Evolutionary conservation across 495 filamentous ascomycete genomes (phyloP).

Genomic region (Tuber indicum): DNA sequence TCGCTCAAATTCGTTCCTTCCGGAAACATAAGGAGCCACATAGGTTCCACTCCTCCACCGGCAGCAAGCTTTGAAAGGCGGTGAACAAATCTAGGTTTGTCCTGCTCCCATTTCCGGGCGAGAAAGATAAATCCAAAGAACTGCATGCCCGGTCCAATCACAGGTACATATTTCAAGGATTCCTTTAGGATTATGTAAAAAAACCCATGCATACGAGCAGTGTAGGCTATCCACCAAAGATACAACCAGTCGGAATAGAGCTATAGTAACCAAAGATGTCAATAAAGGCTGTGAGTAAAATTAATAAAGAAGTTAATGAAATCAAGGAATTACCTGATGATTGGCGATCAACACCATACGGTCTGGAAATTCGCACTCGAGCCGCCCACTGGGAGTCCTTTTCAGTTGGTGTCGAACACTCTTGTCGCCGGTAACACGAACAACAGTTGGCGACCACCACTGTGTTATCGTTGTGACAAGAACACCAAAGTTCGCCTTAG

Average conservation of each 20-base stretch:
- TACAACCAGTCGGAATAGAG: slow-evolving; percentile 87
- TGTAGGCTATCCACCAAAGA: slow-evolving; percentile 80
- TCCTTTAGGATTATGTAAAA: slow-evolving; percentile 82
- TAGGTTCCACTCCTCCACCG: slow-evolving; percentile 58
- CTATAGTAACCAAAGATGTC: slow-evolving; percentile 37
- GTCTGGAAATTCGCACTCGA: slow-evolving; percentile 69
- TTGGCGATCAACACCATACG: slow-evolving; percentile 75
- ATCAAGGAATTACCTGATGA: slow-evolving; percentile 57
- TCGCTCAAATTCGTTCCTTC: slow-evolving; percentile 71
- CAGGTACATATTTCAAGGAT: slow-evolving; percentile 66
- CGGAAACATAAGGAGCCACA: slow-evolving; percentile 82
- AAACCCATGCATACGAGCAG: slow-evolving; percentile 68
- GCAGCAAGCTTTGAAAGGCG: slow-evolving; percentile 63
- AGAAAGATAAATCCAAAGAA: slow-evolving; percentile 82
- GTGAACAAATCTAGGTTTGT: slow-evolving; percentile 62
- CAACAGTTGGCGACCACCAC: slow-evolving; percentile 71
- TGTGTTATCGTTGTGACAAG: slow-evolving; percentile 68
- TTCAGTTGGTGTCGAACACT: slow-evolving; percentile 63
- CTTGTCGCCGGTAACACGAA: slow-evolving; percentile 69
- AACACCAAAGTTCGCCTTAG: slow-evolving; percentile 69
- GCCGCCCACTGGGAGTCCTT: slow-evolving; percentile 57
- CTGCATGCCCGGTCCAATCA: slow-evolving; percentile 68
- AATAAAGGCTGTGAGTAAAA: background rate
- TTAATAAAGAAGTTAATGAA: slow-evolving; percentile 9
- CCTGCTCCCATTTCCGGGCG: slow-evolving; percentile 71